Base-by-base conservation (phyloP, 2,329 filamentous ascomycete genomes). In the Periconia digitata region DNA sequence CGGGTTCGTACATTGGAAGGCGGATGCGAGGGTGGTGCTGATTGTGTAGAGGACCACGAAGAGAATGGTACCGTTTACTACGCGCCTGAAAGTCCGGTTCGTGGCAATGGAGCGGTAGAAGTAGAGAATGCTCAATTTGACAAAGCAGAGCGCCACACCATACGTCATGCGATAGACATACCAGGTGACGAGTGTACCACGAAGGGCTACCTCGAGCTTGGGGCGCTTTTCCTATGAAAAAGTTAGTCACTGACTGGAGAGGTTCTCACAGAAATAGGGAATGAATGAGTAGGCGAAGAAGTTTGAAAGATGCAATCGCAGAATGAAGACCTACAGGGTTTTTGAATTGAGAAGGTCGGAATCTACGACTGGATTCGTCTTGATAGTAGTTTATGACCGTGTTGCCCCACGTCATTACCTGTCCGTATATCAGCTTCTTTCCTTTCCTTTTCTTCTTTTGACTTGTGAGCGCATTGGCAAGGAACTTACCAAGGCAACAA, bases 21-120 rank as follows among this genome's bases (percentile, higher is more conserved):
- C 55, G 12, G 57, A 59, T 13, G 64, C 68, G 7, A 70, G 49
- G 27, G 54, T 55, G 5, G 59, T 55, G 15, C 50, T 59, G 32
- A 70, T 49, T 2, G 65, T 64, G 52, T 67, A 70, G 17, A 67
- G 43, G 21, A 53, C 50, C 15, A 72, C 62, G 35, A 70, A 64
- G 32, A 36, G 46, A 41, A 70, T 70, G 16, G 59, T 63, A 2
- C 44, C 45, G 47, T 70, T 55, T 13, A 70, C 59, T 18, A 62
- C 38, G 24, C 58, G 58, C 6, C 69, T 65, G 38, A 70, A 66
- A 4, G 55, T 64, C 24, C 46, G 58, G 17, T 69, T 60, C 17
- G 67, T 61, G n/a, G 67, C 67, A 23, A 72, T 69, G 22, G 61
- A 50, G 20, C 59, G 61, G 55, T 71, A 72, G 56, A 72, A 72